Evolutionary conservation across 2,329 filamentous ascomycete genomes (phyloP).

Genomic region (Cercospora beticola): DNA sequence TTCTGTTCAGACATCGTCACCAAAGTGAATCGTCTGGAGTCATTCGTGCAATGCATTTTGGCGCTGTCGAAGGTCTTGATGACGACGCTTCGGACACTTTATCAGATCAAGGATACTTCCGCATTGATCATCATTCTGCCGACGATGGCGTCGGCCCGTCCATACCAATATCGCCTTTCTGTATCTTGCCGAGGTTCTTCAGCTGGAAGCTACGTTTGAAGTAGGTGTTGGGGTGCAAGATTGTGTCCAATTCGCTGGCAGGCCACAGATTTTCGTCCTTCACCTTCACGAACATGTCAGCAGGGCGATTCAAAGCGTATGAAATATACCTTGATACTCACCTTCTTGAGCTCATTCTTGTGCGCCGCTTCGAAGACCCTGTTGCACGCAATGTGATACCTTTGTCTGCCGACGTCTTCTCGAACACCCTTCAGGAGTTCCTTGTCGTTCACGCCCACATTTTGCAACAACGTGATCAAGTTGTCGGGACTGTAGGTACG

Average conservation of each 20-base stretch:
- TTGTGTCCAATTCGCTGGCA: constrained; percentile 80
- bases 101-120: neutral
- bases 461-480: constrained; percentile 70
- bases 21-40: neutral
- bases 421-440: constrained; percentile 76
- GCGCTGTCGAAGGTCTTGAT: neutral
- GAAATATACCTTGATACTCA: constrained; percentile 6
- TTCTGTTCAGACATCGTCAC: neutral
- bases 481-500: constrained; percentile 90
- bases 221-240: constrained; percentile 96
- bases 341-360: constrained; percentile 57
- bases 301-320: neutral
- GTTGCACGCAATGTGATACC: constrained; percentile 95
- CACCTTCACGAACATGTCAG: constrained; percentile 32
- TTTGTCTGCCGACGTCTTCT: constrained; percentile 83
- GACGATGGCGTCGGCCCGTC: constrained; percentile 33
- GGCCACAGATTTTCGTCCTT: constrained; percentile 51
- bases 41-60: neutral
- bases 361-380: constrained; percentile 89
- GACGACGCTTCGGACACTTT: neutral
- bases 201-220: constrained; percentile 92
- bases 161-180: constrained; percentile 40
- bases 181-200: constrained; percentile 67
- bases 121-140: neutral
- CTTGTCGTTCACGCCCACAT: constrained; percentile 75